Percentiles rank a stretch among this genome's conserved stretches.
Evolutionary conservation across 169 alveolate genomes (phyloP).

Genomic region (Babesia microti): DNA sequence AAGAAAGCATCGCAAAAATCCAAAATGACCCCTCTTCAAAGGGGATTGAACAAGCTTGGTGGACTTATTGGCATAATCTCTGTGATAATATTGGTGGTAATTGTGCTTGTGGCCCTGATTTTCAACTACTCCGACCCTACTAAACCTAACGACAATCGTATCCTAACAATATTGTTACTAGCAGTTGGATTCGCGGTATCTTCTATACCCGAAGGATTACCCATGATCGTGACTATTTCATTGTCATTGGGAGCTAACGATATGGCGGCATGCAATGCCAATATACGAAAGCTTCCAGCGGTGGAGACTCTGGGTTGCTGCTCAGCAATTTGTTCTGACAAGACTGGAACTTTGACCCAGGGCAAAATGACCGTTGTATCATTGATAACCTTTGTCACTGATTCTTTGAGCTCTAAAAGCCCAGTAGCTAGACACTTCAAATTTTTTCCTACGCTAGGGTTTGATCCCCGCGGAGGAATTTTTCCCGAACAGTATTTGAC

Average conservation of each 20-base stretch:
- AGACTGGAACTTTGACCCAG: conserved; percentile 95
- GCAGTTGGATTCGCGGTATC: conserved; percentile 89
- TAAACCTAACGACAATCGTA: conserved; percentile 66
- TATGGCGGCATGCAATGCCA: conserved; percentile 86
- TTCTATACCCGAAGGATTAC: conserved; percentile 96
- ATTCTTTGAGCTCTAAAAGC: conserved; percentile 9
- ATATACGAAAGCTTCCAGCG: conserved; percentile 86
- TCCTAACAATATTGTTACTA: conserved; percentile 77
- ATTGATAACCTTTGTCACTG: conserved; percentile 62
- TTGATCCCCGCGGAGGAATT: conserved; percentile 76
- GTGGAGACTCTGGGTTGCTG: conserved; percentile 97
- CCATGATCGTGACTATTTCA: conserved; percentile 93
- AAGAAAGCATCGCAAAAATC: conserved; percentile 64
- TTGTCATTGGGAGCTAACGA: conserved; percentile 84
- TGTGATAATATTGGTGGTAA: conserved; percentile 43
- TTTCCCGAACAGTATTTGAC: conserved; percentile 56
- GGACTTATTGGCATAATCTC: conserved; percentile 73
- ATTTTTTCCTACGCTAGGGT: conserved; percentile 77
- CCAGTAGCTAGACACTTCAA: conserved; percentile 38
- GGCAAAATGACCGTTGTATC: conserved; percentile 85
- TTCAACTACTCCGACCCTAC: conserved; percentile 72
- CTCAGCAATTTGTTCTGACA: conserved; percentile 91
- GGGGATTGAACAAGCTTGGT: conserved; percentile 68
- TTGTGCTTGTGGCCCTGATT: conserved; percentile 64
- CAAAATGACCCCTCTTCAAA: conserved; percentile 66